Percentiles rank a stretch among this genome's conserved stretches.
Evolutionary conservation across 2,329 filamentous ascomycete genomes (phyloP).

Genomic region (Trichoderma polysporum): DNA sequence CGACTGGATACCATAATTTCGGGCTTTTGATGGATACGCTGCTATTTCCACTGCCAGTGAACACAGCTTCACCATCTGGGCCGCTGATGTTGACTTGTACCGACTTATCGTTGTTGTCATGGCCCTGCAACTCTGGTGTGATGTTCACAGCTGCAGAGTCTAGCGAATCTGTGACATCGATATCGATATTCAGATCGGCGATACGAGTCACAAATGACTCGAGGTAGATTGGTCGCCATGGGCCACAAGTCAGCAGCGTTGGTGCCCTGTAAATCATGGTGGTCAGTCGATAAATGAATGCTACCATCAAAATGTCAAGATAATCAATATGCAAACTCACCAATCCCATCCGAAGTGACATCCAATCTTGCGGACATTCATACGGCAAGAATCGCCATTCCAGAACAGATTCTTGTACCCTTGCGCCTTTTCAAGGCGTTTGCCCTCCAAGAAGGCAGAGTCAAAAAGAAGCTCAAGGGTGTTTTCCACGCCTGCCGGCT

Average conservation of each 20-base stretch:
- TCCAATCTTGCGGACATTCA: constrained; percentile 6
- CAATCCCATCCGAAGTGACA: constrained; percentile 5
- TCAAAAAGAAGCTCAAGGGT: constrained; percentile 14
- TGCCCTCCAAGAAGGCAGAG: constrained; percentile 11
- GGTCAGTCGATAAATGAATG: not conserved
- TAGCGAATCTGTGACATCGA: not conserved
- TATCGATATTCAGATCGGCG: constrained; percentile 1
- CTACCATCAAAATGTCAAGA: too few relatives aligned
- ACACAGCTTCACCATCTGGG: not conserved
- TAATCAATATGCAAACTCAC: not conserved
- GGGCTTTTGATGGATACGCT: constrained; percentile 41
- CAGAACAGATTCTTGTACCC: constrained; percentile 8
- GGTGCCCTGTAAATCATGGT: not conserved
- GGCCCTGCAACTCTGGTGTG: not conserved
- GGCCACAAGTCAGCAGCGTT: not conserved
- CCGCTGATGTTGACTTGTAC: not conserved
- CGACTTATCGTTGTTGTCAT: not conserved
- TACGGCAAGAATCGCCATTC: constrained; percentile 5
- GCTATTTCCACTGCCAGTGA: not conserved
- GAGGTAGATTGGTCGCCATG: constrained; percentile 16
- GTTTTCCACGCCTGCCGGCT: not conserved
- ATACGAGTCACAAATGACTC: constrained; percentile 12
- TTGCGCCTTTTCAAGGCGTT: constrained; percentile 10
- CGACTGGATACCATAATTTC: constrained; percentile 68
- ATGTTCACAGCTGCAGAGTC: not conserved